Conservation (phyloP, 108 stramenopile species). For the Fragilaria crotonensis region DNA sequence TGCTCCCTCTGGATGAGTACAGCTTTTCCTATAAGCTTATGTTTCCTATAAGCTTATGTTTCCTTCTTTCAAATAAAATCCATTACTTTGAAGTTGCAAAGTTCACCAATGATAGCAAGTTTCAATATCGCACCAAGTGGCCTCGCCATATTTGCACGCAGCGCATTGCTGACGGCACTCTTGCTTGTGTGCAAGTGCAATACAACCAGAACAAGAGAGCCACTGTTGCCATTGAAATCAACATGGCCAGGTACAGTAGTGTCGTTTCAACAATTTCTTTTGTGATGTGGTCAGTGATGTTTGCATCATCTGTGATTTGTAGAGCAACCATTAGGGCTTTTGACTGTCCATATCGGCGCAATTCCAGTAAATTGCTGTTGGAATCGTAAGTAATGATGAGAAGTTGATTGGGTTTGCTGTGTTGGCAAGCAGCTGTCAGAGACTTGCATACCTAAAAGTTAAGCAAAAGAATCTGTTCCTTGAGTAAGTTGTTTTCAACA, state of each 20-base stretch:
- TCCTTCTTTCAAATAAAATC: not conserved
- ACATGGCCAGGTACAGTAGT: conserved; percentile 19
- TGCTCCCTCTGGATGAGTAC: not conserved
- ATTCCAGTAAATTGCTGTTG: too few species aligned
- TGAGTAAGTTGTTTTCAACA: too few species aligned
- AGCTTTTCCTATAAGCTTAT: not conserved
- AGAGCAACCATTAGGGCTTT: too few species aligned
- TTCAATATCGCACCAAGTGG: not conserved
- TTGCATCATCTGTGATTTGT: too few species aligned
- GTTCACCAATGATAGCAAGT: too few species aligned
- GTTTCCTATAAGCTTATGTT: not conserved
- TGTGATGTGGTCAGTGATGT: conserved; percentile 10
- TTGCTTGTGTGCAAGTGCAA: not conserved
- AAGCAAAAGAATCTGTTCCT: too few species aligned
- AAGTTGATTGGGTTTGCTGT: too few species aligned
- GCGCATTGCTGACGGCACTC: not conserved
- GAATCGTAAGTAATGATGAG: too few species aligned
- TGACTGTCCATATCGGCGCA: too few species aligned
- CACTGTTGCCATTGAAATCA: too few species aligned
- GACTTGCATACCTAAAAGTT: too few species aligned
- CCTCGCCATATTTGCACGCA: not conserved
- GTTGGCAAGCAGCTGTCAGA: too few species aligned
- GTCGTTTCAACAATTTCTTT: conserved; percentile 10
- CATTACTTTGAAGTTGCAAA: not conserved
- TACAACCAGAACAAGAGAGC: not conserved